Evolutionary conservation across 2,329 filamentous ascomycete genomes (phyloP).

Genomic region (Fusarium sp.): DNA sequence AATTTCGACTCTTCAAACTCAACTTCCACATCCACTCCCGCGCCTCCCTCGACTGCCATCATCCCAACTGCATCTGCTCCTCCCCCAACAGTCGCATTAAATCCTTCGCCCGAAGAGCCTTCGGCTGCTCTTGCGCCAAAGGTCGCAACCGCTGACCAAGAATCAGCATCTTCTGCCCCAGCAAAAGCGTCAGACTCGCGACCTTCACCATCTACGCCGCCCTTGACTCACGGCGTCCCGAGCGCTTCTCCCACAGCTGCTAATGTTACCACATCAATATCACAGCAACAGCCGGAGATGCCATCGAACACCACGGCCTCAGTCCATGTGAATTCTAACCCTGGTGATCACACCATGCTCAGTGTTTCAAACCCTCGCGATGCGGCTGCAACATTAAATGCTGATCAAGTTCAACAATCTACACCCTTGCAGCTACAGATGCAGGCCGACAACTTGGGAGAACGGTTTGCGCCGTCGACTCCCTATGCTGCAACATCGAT

Average conservation of each 20-base stretch:
- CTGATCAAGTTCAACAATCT: constrained; percentile 27
- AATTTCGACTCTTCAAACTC: constrained; percentile 13
- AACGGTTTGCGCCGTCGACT: constrained; percentile 45
- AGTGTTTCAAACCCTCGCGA: constrained; percentile 28
- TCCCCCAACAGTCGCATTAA: constrained; percentile 4
- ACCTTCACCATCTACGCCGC: constrained; percentile 36
- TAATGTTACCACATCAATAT: constrained; percentile 21
- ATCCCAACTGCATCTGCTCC: constrained; percentile 1
- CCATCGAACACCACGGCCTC: constrained; percentile 13
- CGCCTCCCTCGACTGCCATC: constrained; percentile 7
- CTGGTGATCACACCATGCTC: constrained; percentile 35
- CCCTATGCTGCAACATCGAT: constrained; percentile 48
- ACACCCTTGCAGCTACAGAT: constrained; percentile 33
- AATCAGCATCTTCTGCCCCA: constrained; percentile 8
- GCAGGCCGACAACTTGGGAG: constrained; percentile 28
- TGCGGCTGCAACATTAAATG: constrained; percentile 8
- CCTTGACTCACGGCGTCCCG: constrained; percentile 12
- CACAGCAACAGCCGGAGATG: constrained; percentile 32
- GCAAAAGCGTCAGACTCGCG: constrained; percentile 3
- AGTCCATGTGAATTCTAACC: constrained; percentile 18
- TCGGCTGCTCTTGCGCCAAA: constrained; percentile 6
- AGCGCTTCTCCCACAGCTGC: constrained; percentile 7
- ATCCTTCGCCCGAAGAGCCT: constrained; percentile 1
- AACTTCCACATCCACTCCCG: constrained; percentile 19
- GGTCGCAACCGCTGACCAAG: constrained; percentile 6